Evolutionary conservation across 495 filamentous ascomycete genomes (phyloP).

Genomic region (Durotheca rogersii): DNA sequence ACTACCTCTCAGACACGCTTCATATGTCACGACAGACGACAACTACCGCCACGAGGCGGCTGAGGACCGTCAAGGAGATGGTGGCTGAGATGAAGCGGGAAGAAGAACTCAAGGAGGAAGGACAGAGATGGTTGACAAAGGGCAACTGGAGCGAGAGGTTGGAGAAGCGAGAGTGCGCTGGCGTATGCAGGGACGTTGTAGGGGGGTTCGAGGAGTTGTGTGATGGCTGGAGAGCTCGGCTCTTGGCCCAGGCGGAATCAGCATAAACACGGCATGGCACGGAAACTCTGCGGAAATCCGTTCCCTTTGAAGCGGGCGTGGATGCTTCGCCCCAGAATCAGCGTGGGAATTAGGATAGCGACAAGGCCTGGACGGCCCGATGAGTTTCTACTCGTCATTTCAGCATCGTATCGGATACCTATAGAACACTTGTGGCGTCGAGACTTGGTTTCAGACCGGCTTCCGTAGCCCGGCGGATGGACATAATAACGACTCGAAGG

Average conservation of each 20-base stretch:
- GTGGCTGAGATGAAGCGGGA: slow-evolving; percentile 82
- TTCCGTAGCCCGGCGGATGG: slow-evolving; percentile 15
- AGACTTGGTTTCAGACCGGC: slow-evolving; percentile 9
- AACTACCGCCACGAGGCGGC: slow-evolving; percentile 69
- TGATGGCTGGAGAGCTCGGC: slow-evolving; percentile 54
- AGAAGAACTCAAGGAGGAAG: slow-evolving; percentile 76
- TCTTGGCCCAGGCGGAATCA: slow-evolving; percentile 50
- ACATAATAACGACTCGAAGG: slow-evolving; percentile 19
- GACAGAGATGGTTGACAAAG: slow-evolving; percentile 72
- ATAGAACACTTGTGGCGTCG: slow-evolving; percentile 22
- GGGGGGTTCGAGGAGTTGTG: slow-evolving; percentile 89
- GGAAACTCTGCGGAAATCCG: no score
- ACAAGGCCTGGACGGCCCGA: slow-evolving; percentile 6
- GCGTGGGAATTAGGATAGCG: slow-evolving; percentile 1
- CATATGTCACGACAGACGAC: slow-evolving; percentile 93
- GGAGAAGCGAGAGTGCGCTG: slow-evolving; percentile 70
- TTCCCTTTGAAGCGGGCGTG: background rate
- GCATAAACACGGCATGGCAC: slow-evolving; percentile 16
- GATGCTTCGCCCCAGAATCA: background rate
- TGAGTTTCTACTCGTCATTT: slow-evolving; percentile 14
- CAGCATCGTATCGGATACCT: slow-evolving; percentile 21
- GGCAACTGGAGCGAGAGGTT: slow-evolving; percentile 80
- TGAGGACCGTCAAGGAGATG: slow-evolving; percentile 74
- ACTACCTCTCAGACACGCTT: slow-evolving; percentile 83
- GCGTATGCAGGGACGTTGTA: slow-evolving; percentile 79